Evolutionary conservation across 108 stramenopile genomes (phyloP).

Genomic region (Stephanodiscus minutulus): DNA sequence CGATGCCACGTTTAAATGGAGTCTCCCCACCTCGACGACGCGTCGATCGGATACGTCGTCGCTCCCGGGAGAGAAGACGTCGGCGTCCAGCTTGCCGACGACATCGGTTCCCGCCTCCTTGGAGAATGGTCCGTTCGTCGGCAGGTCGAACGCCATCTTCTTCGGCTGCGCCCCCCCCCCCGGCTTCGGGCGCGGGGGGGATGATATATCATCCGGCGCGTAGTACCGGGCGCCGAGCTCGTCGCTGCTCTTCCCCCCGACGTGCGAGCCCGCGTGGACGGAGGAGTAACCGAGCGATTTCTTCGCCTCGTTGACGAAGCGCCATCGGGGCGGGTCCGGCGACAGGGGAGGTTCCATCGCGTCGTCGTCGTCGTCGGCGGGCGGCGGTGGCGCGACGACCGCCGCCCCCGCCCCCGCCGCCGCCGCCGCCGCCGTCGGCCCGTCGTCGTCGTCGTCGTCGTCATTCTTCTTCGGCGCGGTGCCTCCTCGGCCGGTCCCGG

Average conservation of each 20-base stretch:
- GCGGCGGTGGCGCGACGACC: not conserved
- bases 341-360: constrained; percentile 5
- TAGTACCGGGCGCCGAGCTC: constrained; percentile 39
- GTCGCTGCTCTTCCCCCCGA: constrained; percentile 26
- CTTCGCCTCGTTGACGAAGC: constrained; percentile 42
- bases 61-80: not conserved
- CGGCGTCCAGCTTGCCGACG: constrained; percentile 7
- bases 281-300: constrained; percentile 40
- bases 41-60: not conserved
- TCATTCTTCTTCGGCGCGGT: too few relatives aligned
- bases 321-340: constrained; percentile 36
- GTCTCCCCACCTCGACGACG: constrained; percentile 15
- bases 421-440: too few relatives aligned
- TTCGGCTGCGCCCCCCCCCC: constrained; percentile 7
- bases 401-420: not conserved
- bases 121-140: not conserved
- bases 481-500: too few relatives aligned
- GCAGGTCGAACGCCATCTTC: not conserved
- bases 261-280: constrained; percentile 16
- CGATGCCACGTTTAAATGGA: not conserved
- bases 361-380: not conserved
- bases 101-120: constrained; percentile 4
- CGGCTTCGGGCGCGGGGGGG: not conserved
- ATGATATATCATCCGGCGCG: constrained; percentile 24
- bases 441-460: too few relatives aligned